Evolutionary conservation across 352 stramenopile species (phyloP).

Genomic region (Phytophthora colocasiae): DNA sequence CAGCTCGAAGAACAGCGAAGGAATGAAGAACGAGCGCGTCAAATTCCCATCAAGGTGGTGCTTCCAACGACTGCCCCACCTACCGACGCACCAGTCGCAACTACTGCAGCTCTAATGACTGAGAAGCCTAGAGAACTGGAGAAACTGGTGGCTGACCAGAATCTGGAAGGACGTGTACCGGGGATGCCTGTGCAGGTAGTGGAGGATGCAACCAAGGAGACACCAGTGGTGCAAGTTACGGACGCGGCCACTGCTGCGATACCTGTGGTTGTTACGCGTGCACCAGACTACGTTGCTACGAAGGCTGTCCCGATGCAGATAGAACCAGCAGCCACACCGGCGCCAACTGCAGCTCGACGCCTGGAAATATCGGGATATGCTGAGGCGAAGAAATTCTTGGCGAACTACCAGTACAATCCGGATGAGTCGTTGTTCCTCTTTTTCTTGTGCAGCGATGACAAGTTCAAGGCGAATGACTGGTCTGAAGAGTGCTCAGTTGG

Average conservation of each 20-base stretch:
- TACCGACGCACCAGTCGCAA: conserved; percentile 11
- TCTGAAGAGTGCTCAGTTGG: conserved; percentile 52
- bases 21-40: conserved; percentile 21
- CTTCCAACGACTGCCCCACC: conserved; percentile 19
- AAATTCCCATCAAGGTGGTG: conserved; percentile 40
- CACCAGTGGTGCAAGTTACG: conserved; percentile 6
- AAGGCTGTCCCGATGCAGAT: conserved; percentile 4
- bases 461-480: conserved; percentile 62
- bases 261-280: neutral
- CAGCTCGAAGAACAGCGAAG: conserved; percentile 27
- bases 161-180: conserved; percentile 29
- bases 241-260: conserved; percentile 3
- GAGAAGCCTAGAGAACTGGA: conserved; percentile 16
- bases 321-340: neutral
- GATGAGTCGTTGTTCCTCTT: conserved; percentile 68
- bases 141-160: conserved; percentile 9
- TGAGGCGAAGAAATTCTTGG: conserved; percentile 56
- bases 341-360: conserved; percentile 48
- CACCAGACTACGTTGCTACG: conserved; percentile 6
- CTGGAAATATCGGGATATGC: conserved; percentile 55
- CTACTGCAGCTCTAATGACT: neutral
- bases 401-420: conserved; percentile 47
- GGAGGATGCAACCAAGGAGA: conserved; percentile 21
- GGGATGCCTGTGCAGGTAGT: conserved; percentile 22
- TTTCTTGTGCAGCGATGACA: conserved; percentile 74